These are phyloP conservation scores for Chionographis japonica DNA, from an alignment of 106 monocot genomes.

Conservation along the genomic window DNA sequence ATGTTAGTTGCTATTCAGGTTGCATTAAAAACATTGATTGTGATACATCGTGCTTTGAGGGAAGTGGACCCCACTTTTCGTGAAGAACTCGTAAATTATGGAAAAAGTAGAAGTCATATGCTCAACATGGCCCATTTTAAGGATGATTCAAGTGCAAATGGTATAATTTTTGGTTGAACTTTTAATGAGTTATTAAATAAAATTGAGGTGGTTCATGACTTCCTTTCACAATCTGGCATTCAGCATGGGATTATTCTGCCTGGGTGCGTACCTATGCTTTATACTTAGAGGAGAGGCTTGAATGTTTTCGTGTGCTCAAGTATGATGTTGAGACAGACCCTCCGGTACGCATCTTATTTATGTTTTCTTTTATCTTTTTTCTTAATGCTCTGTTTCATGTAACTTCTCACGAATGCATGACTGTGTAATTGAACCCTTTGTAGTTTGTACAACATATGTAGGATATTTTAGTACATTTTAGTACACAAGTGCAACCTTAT, in stretches of 20 bases:
- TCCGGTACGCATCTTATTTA: slow-evolving; percentile 39
- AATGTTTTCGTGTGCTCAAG: slow-evolving; percentile 77
- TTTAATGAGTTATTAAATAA: neutral
- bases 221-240: slow-evolving; percentile 16
- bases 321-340: slow-evolving; percentile 90
- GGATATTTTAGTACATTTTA: too few species aligned
- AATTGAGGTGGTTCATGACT: neutral
- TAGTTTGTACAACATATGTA: too few species aligned
- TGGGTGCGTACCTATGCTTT: slow-evolving; percentile 93
- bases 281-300: slow-evolving; percentile 92
- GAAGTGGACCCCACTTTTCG: slow-evolving; percentile 94
- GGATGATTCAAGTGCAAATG: slow-evolving; percentile 93
- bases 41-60: slow-evolving; percentile 93
- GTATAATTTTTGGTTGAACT: slow-evolving; percentile 24
- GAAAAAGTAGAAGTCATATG: slow-evolving; percentile 75
- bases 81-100: slow-evolving; percentile 97
- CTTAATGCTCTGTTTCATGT: neutral
- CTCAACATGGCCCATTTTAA: slow-evolving; percentile 91
- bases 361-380: neutral
- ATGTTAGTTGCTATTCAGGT: slow-evolving; percentile 40
- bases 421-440: too few species aligned
- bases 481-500: too few species aligned
- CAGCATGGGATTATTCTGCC: slow-evolving; percentile 96
- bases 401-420: neutral
- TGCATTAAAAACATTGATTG: slow-evolving; percentile 87